Base-by-base conservation (phyloP, 768 basidiomycete genomes). In the Xerocomellus amylosporus region DNA sequence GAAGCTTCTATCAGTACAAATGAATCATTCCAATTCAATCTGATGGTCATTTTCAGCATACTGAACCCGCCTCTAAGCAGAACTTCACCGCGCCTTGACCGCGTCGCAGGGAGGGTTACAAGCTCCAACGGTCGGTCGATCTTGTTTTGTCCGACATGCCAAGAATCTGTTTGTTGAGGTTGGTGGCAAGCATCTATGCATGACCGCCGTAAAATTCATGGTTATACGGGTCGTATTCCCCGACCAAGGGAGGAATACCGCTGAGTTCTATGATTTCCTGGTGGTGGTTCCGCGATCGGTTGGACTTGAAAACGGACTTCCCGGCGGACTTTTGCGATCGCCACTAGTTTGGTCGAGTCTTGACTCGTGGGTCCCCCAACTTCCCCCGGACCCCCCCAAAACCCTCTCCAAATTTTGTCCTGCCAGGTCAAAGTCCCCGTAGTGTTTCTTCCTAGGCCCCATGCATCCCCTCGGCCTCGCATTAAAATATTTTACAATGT, bases 1-100 rank as follows among this genome's bases (percentile, higher is more conserved):
- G 51, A 60, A 26, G 34, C 55, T 55, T 55, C 51, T 34, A 51
- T 53, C 53, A 47, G 31, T 13, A 33, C 41, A 22, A 47, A 20
- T 19, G 30, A 45, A 55, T 8, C 33, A 28, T 55, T 38, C 38
- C 33, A 20, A 28, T 24, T 37, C 40, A n/a, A 34, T 41, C 33
- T 63, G 37, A 53, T 44, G 37, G 48, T 22, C 13, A 34, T 39
- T 38, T 24, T 55, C 55, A 49, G 49, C 34, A 34, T 31, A 19
- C 30, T 33, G 38, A 46, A 53, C 34, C 33, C 24, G 26, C 28
- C 30, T 34, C 37, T 14, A 34, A 46, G 34, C 37, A 64, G 42
- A 51, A 14, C 36, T 24, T 43, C 33, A 42, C 44, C n/a, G 17
- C 31, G 22, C 10, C 40, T 38, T 24, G 54, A 45, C 52, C 17